These are phyloP conservation scores for Tilletia walkeri DNA, from an alignment of 1,284 basidiomycete species.

Conservation along the genomic window DNA sequence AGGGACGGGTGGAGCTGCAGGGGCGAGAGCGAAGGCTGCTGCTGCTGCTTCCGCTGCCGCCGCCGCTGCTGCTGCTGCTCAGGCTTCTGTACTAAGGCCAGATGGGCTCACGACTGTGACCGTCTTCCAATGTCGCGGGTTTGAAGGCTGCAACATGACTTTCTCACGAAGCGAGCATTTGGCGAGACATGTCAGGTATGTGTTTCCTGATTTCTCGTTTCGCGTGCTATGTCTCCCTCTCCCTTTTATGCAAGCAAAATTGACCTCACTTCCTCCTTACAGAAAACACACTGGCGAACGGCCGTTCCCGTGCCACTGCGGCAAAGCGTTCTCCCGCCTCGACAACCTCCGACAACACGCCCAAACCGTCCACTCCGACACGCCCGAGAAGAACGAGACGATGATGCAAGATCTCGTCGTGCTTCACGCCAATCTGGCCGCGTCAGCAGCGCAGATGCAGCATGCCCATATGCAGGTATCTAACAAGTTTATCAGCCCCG, in stretches of 20 bases:
- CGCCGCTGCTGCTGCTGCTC: background rate
- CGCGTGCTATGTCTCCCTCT: background rate
- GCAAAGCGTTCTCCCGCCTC: conserved; percentile 89
- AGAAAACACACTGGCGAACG: conserved; percentile 97
- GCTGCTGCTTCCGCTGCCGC: background rate
- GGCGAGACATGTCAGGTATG: conserved; percentile 85
- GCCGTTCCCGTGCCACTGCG: conserved; percentile 87
- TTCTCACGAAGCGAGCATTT: conserved; percentile 92
- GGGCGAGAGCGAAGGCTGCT: background rate
- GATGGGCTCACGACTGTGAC: conserved; percentile 63
- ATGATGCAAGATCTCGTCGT: conserved; percentile 87
- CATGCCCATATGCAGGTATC: conserved; percentile 42
- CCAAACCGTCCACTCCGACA: conserved; percentile 90
- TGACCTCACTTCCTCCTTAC: conserved; percentile 26
- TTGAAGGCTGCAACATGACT: conserved; percentile 92
- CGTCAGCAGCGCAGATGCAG: conserved; percentile 49
- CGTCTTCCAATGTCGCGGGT: conserved; percentile 90
- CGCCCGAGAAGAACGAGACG: conserved; percentile 75
- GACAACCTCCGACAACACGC: conserved; percentile 96
- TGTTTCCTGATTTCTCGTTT: conserved; percentile 21
- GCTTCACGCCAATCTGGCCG: conserved; percentile 74
- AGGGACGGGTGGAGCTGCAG: no score
- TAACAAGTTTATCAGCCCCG: background rate
- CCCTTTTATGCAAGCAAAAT: background rate
- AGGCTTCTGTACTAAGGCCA: background rate